Evolutionary conservation across 1,284 basidiomycete genomes (phyloP), one percentile per base, ranked within the genome.

Genomic region (Grifola frondosa): DNA sequence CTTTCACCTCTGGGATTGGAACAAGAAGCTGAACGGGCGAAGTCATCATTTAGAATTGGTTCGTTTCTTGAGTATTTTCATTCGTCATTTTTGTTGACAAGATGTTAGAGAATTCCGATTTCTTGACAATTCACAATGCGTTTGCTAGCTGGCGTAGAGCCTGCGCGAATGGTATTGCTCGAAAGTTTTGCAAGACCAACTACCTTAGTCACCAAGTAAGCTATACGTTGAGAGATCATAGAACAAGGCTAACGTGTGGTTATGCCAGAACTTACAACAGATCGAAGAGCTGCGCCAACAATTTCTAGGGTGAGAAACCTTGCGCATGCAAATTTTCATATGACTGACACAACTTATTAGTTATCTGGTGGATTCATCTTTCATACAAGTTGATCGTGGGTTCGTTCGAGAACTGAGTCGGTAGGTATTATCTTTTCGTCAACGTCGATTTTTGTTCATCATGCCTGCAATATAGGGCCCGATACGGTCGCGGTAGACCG

Each of bases 231-330:
- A 12, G 12, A 1, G 1, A 5, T 19, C 7, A 28, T 13, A 17
- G 22, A 12, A 20, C 15, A 4, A 19, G 17, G 11, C 28, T 36
- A 15, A 24, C 8, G 29, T 36, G 7, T 13, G 4, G n/a, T 29
- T 42, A 20, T 28, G 30, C 3, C 65, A 95, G 82, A 97, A 93
- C 58, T 68, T 99, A 44, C 84, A 93, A 64, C 93, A 97, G 64
- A 97, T 99, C 36, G 97, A 99, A 63, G 97, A 99, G 61, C 75
- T 99, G 22, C 84, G 96, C 6, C 93, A 97, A 59, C 96, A 98
- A 64, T 88, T 97, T 55, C 73, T 98, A 30, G 82, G 88, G 76
- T 90, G 54, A 52, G 69, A 57, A 16, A 22, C 5, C 31, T 29
- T 15, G 15, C 19, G 32, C 26, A 24, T 20, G 37, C 11, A 13